A percentile compares a stretch with the other conserved stretches of the same genome.
phyloP scores from a whole-genome alignment of 139 green algal genomes.

The Nannochloris sp. region DNA sequence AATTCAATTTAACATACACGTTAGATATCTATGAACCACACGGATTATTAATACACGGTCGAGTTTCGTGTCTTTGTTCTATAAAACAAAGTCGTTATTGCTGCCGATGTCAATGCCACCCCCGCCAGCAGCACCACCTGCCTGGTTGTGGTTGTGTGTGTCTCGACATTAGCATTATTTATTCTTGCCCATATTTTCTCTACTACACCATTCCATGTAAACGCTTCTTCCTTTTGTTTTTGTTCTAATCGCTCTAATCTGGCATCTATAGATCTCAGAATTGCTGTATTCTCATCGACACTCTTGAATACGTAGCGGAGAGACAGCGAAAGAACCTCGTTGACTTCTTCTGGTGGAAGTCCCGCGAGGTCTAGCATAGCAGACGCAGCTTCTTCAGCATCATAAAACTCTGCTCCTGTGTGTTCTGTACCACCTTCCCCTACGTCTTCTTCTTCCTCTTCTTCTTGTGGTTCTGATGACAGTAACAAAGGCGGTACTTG shows the following conservation, averaged over 20 bases:
- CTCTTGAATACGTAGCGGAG: too few species aligned
- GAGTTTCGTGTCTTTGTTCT: not conserved
- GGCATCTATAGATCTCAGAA: not conserved
- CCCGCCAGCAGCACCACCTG: not conserved
- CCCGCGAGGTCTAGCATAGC: not conserved
- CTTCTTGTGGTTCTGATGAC: not conserved
- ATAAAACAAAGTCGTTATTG: not conserved
- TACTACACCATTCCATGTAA: not conserved
- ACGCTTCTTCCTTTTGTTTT: not conserved
- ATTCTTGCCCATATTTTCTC: not conserved
- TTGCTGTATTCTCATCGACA: not conserved
- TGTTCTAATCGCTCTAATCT: not conserved
- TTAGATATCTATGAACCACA: not conserved
- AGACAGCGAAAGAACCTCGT: not conserved
- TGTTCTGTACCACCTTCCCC: not conserved
- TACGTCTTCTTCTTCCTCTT: too few species aligned
- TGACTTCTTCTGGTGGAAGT: not conserved
- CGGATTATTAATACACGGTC: not conserved
- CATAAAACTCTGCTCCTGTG: not conserved
- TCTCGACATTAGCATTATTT: not conserved
- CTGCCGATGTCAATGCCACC: constrained; percentile 5
- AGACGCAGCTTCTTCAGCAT: not conserved
- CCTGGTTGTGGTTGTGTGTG: constrained; percentile 1
- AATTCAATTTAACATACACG: not conserved
- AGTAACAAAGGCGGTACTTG: not conserved